Conservation (phyloP, 345 rosid genomes). For the Ceriops tagal region DNA sequence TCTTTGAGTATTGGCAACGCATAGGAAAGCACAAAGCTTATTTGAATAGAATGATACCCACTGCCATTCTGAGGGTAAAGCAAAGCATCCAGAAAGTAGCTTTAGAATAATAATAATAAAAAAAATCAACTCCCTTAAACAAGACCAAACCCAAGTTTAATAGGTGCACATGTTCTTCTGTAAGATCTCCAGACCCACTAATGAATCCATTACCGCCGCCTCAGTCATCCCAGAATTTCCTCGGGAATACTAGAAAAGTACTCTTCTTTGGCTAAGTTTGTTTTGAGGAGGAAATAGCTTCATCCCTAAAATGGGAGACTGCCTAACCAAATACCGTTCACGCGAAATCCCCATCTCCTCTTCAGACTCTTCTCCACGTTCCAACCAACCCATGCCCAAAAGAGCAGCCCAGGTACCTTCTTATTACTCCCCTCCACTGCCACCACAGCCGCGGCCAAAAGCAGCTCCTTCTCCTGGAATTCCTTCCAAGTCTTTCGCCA, state of each 20-base stretch:
- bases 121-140: background rate
- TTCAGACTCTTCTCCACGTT: slow-evolving; percentile 33
- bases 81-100: background rate
- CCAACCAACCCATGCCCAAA: slow-evolving; percentile 27
- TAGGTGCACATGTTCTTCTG: no score
- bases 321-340: slow-evolving; percentile 40
- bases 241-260: background rate
- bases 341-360: slow-evolving; percentile 56
- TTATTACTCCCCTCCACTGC: background rate
- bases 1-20: no score
- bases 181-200: background rate
- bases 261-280: background rate
- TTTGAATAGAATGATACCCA: background rate
- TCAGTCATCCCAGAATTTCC: background rate
- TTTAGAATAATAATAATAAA: no score
- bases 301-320: slow-evolving; percentile 38
- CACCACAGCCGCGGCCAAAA: background rate
- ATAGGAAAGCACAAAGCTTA: no score
- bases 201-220: background rate
- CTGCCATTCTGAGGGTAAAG: background rate
- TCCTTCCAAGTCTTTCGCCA: slow-evolving; percentile 6
- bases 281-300: slow-evolving; percentile 3
- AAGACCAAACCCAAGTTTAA: background rate
- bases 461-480: slow-evolving; percentile 15
- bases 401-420: slow-evolving; percentile 16